Conservation (phyloP, 2,329 filamentous ascomycete genomes). For the Rhexocercosporidium sp. region DNA sequence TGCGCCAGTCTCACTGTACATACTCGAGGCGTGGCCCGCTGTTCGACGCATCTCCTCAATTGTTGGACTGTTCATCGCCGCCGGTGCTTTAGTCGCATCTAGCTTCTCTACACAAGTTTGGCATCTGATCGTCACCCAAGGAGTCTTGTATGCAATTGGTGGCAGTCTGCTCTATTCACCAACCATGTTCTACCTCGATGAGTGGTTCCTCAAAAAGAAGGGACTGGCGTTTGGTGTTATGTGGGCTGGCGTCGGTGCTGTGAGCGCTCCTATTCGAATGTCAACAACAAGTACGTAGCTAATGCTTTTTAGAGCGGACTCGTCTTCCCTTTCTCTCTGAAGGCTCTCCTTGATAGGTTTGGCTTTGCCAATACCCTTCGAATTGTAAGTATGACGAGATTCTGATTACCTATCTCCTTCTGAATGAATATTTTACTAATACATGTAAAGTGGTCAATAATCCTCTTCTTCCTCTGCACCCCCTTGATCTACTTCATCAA, state of each 20-base stretch:
- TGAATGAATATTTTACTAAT: not conserved
- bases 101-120: constrained; percentile 50
- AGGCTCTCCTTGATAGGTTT: constrained; percentile 47
- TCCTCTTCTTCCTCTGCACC: constrained; percentile 34
- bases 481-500: constrained; percentile 64
- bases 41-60: constrained; percentile 37
- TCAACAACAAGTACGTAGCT: constrained; percentile 43
- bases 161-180: constrained; percentile 49
- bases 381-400: constrained; percentile 40
- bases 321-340: constrained; percentile 46
- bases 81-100: constrained; percentile 44
- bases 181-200: constrained; percentile 49
- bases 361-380: constrained; percentile 46
- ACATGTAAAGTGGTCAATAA: constrained; percentile 28
- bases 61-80: constrained; percentile 46
- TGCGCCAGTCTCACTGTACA: constrained; percentile 32
- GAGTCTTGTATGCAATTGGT: constrained; percentile 51
- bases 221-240: constrained; percentile 57
- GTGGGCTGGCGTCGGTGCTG: constrained; percentile 42
- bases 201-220: constrained; percentile 54
- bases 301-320: constrained; percentile 31
- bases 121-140: constrained; percentile 53
- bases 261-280: constrained; percentile 37
- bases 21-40: constrained; percentile 40
- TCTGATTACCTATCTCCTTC: too few relatives aligned